Evolutionary conservation across 208 protist genomes (phyloP), one percentile per base, ranked within the genome.

Genomic region (Leptomonas seymouri): DNA sequence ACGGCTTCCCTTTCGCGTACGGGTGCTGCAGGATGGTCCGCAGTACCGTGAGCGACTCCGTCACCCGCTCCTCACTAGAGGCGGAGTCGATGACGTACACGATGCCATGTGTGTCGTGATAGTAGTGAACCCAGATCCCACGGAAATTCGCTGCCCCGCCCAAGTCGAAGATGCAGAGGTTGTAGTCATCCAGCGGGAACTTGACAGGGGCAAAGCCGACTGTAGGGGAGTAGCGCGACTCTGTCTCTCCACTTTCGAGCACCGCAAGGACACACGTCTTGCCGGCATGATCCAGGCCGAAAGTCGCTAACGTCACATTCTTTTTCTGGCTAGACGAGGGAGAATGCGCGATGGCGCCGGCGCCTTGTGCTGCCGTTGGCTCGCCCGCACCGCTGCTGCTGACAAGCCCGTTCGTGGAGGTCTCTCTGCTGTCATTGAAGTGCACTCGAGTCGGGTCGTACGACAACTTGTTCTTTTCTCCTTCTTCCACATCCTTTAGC

Each of bases 231-330:
- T 98, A 97, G 30, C 91, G 84, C 42, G 79, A 70, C 14, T 99
- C 98, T 27, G 98, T 87, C 63, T 99, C 91, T 1, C 98, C 98
- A 12, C 16, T 67, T 57, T 97, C 98, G 64, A 99, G 90, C 28
- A 93, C 86, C 46, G 99, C 99, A n/a, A 99, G 78, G 23, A 99
- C 91, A 14, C 98, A 99, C 15, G 99, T 99, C 83, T 99, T 99
- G 31, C 99, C 99, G 1, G 94, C 94, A 63, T 93, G 90, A 57
- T 95, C 87, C 49, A 98, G 53, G 53, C 94, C 94, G 68, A 97
- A 96, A 53, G 85, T 89, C 15, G 82, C 93, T 20, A 97, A 54
- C 1, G 93, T 95, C 28, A 97, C 85, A 54, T 79, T 91, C 61
- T 25, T 58, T 42, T 18, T 23, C 14, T 55, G n/a, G n/a, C 56